phyloP scores from a whole-genome alignment of 208 protist species.

The Acanthamoeba healyi region DNA sequence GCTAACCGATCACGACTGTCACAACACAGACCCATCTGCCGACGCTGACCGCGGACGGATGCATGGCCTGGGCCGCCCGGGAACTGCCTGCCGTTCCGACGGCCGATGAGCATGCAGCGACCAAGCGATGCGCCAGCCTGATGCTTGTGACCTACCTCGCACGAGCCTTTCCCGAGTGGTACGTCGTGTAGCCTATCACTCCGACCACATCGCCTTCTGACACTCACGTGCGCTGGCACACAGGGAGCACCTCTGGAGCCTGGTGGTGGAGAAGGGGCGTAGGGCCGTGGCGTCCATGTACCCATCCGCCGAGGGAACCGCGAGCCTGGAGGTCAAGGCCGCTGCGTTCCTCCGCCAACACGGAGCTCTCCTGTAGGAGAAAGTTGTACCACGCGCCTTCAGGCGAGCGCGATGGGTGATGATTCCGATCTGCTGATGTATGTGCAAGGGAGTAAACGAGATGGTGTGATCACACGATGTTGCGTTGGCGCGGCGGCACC shows the following conservation, averaged over 20 bases:
- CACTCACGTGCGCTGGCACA: background rate
- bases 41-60: background rate
- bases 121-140: background rate
- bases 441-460: too few relatives aligned
- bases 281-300: background rate
- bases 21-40: background rate
- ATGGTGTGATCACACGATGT: background rate
- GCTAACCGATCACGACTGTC: too few relatives aligned
- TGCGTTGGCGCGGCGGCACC: background rate
- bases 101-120: background rate
- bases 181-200: background rate
- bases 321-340: background rate
- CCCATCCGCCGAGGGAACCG: background rate
- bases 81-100: background rate
- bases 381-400: too few relatives aligned
- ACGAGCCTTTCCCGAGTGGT: background rate
- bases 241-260: background rate
- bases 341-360: background rate
- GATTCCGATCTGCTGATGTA: too few relatives aligned
- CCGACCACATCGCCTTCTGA: background rate
- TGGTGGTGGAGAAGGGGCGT: background rate
- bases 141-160: background rate
- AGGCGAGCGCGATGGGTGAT: too few relatives aligned
- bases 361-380: background rate
- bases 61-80: background rate